Evolutionary conservation across 306 rosid genomes (phyloP), one percentile per base, ranked within the genome.

Genomic region (Amphicarpaea edgeworthii): DNA sequence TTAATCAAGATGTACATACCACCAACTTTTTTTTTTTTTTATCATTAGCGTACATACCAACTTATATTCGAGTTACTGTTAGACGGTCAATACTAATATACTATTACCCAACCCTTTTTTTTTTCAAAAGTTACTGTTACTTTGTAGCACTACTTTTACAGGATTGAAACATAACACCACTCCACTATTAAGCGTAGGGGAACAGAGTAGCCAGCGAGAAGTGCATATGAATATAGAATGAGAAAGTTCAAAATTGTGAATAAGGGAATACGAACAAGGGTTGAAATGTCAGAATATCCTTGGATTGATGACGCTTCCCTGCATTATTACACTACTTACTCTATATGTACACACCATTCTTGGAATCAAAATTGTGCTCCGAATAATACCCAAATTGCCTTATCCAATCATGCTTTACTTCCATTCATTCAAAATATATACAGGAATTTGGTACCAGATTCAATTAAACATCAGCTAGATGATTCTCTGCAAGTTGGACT

Each of bases 391-490:
- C 78, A 67, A 70, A 70, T 24, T 30, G 77, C 63, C 21, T 60
- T 28, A 69, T 26, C 20, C 15, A 16, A 53, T 70, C 45, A 76
- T 86, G 64, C 76, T 75, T 79, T 70, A 50, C 24, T 65, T 66
- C 34, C 17, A 77, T 82, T 54, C 82, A 68, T 81, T 49, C 64
- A 42, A 81, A 21, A 43, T 19, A 40, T 19, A 38, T 37, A 46
- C 49, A 77, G 79, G 89, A 79, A 81, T 88, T 77, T 66, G 84
- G 88, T 87, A 83, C 87, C 88, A 68, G 76, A 82, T 77, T 86
- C 89, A 79, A 10, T 12, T 46, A 68, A 63, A 60, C 51, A 71
- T 55, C 59, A 80, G 76, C 77, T 9, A 71, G 21, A 80, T 75
- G 75, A 86, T 82, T 84, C 90, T 75, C 83, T 70, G 71, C 89